Conservation (phyloP, 2,329 filamentous ascomycete genomes). For the Ampelomyces quisqualis region DNA sequence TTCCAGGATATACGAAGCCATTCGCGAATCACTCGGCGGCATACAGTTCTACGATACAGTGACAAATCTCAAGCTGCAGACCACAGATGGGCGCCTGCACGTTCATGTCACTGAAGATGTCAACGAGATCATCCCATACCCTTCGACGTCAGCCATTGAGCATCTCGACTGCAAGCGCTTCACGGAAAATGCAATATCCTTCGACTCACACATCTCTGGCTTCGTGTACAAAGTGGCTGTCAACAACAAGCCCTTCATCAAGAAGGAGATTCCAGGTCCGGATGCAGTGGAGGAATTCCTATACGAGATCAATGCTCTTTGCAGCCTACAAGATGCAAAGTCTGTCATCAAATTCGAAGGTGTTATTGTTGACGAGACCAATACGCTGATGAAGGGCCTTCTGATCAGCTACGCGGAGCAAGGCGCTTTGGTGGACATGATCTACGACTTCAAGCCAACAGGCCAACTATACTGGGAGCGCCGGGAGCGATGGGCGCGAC, state of each 20-base stretch:
- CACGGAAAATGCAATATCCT: conserved; percentile 73
- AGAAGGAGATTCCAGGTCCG: conserved; percentile 96
- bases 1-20: conserved; percentile 88
- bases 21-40: conserved; percentile 85
- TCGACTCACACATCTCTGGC: conserved; percentile 91
- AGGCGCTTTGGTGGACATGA: conserved; percentile 84
- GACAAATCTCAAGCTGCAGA: conserved; percentile 92
- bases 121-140: conserved; percentile 91
- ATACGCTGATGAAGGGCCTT: conserved; percentile 77
- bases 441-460: conserved; percentile 71
- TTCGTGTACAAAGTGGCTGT: conserved; percentile 93
- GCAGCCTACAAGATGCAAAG: conserved; percentile 68
- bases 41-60: conserved; percentile 97
- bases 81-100: conserved; percentile 80
- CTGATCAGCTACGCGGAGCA: conserved; percentile 84
- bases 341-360: conserved; percentile 86
- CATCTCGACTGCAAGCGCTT: conserved; percentile 64
- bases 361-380: conserved; percentile 77
- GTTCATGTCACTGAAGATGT: conserved; percentile 98
- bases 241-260: conserved; percentile 73
- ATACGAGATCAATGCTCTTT: conserved; percentile 96
- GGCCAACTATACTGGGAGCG: conserved; percentile 64
- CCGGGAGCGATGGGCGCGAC: conserved; percentile 83
- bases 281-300: conserved; percentile 95
- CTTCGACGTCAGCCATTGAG: conserved; percentile 68